A percentile compares a stretch with the other conserved stretches of the same genome.
Evolutionary conservation across 805 yeast species (phyloP).

Genomic region (Candida boidinii): DNA sequence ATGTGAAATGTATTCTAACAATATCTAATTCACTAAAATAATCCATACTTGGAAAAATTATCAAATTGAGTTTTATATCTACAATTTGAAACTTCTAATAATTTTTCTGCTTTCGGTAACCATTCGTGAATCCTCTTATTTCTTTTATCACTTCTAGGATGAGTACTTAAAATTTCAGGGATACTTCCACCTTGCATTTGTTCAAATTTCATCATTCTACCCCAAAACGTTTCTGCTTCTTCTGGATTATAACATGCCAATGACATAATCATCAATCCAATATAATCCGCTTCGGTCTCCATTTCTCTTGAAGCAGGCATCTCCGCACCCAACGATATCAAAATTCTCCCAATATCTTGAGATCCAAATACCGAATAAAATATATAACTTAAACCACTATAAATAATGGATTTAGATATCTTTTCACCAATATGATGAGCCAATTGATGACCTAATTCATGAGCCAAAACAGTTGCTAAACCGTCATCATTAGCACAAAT

Average conservation of each 20-base stretch:
- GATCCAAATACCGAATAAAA: slow-evolving; percentile 59
- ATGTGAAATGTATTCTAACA: too few species aligned
- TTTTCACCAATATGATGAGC: slow-evolving; percentile 89
- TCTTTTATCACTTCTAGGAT: slow-evolving; percentile 77
- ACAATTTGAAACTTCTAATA: slow-evolving; percentile 36
- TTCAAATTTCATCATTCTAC: slow-evolving; percentile 59
- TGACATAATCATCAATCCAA: slow-evolving; percentile 89
- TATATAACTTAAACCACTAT: slow-evolving; percentile 41
- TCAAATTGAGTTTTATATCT: too few species aligned
- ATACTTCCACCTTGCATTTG: slow-evolving; percentile 21
- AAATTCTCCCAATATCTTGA: slow-evolving; percentile 38
- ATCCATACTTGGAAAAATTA: too few species aligned
- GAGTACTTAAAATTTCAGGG: slow-evolving; percentile 74
- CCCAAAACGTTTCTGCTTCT: slow-evolving; percentile 75
- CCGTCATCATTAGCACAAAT: slow-evolving; percentile 82
- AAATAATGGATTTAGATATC: slow-evolving; percentile 68
- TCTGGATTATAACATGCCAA: slow-evolving; percentile 77
- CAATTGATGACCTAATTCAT: slow-evolving; percentile 89
- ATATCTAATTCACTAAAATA: too few species aligned
- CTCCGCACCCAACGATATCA: slow-evolving; percentile 48
- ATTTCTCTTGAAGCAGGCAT: slow-evolving; percentile 86
- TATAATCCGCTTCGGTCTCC: slow-evolving; percentile 95
- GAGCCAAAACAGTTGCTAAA: slow-evolving; percentile 88
- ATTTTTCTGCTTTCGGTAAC: slow-evolving; percentile 48
- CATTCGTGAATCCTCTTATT: slow-evolving; percentile 59